Conservation (phyloP, 1,139 yeast species). For the Nakaseomyces delphensis region DNA sequence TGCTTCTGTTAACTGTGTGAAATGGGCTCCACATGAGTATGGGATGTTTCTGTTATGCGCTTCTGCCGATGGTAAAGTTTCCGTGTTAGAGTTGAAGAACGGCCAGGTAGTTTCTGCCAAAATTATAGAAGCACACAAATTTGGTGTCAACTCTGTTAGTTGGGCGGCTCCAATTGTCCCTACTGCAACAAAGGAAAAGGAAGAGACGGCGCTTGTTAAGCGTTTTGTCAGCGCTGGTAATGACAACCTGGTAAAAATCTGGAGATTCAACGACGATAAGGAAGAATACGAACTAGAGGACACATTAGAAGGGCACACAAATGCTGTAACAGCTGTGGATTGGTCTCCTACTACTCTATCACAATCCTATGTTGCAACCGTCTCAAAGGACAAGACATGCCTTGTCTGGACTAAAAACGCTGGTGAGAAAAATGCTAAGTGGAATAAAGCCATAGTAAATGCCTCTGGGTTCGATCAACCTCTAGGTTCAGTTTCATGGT, state of each 20-base stretch:
- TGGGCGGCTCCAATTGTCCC: constrained; percentile 68
- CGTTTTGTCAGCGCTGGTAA: constrained; percentile 93
- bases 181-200: constrained; percentile 19
- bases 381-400: constrained; percentile 96
- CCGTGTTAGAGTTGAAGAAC: constrained; percentile 84
- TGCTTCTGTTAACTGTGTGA: constrained; percentile 88
- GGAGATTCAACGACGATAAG: constrained; percentile 58
- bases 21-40: constrained; percentile 97
- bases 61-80: constrained; percentile 89
- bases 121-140: constrained; percentile 61
- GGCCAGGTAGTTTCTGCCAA: constrained; percentile 68
- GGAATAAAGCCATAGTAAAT: constrained; percentile 73
- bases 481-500: constrained; percentile 98
- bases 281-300: constrained; percentile 66
- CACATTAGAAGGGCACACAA: constrained; percentile 79
- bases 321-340: constrained; percentile 98
- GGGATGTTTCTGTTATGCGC: constrained; percentile 89
- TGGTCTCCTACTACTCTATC: constrained; percentile 92
- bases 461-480: constrained; percentile 89
- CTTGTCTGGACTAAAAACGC: constrained; percentile 85
- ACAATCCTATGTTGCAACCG: constrained; percentile 91
- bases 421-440: constrained; percentile 42
- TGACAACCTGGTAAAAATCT: constrained; percentile 84
- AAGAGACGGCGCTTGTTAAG: constrained; percentile 37
- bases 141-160: constrained; percentile 88